Conservation (phyloP, 345 rosid species). For the Syzygium grande region DNA sequence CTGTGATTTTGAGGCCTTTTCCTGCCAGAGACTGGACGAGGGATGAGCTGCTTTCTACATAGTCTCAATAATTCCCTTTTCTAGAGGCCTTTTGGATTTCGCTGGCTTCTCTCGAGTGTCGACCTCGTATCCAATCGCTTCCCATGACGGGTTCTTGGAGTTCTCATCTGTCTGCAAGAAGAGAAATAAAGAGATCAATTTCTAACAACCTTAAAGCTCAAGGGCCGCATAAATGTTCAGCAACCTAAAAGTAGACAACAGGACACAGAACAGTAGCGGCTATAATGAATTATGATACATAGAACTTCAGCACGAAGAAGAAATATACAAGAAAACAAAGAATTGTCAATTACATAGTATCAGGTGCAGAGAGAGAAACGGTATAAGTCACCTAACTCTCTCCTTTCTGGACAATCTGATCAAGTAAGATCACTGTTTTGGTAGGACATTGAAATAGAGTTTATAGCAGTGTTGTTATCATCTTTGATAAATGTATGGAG, state of each 20-base stretch:
- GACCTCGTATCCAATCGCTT: conserved; percentile 55
- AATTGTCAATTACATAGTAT: neutral
- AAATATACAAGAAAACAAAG: neutral
- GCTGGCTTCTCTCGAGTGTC: conserved; percentile 18
- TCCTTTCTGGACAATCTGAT: neutral
- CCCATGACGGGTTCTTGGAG: conserved; percentile 40
- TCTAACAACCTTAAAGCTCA: neutral
- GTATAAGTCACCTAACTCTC: neutral
- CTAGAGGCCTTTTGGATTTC: conserved; percentile 29
- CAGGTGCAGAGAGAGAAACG: neutral
- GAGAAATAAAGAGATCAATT: neutral
- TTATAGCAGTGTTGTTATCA: neutral
- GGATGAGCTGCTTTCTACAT: conserved; percentile 8
- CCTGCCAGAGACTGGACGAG: conserved; percentile 3
- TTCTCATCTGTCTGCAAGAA: conserved; percentile 3
- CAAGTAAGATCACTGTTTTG: neutral
- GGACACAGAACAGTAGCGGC: neutral
- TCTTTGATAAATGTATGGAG: neutral
- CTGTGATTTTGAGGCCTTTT: conserved; percentile 1
- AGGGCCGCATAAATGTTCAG: neutral
- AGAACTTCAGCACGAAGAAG: neutral
- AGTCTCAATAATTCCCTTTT: conserved; percentile 46
- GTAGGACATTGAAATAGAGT: neutral
- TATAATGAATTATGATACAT: neutral
- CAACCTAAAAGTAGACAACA: neutral